Evolutionary conservation across 495 filamentous ascomycete genomes (phyloP), one percentile per base, ranked within the genome.

Genomic region (Penicillium roqueforti): DNA sequence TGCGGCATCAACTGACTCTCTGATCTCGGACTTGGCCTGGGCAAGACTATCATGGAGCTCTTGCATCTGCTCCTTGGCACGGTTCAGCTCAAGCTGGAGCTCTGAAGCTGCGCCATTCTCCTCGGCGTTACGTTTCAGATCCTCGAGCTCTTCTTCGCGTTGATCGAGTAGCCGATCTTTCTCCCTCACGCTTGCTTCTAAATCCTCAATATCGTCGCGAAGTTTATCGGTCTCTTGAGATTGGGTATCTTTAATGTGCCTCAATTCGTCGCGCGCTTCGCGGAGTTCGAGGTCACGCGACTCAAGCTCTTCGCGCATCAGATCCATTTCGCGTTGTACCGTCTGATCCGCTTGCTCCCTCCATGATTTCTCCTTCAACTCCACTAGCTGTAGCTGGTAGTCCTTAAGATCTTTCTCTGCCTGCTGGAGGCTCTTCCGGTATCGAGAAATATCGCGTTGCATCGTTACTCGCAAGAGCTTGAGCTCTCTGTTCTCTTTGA

Each of bases 401-500:
- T 78, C 73, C 66, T 95, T 90, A 4, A 95, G 70, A 23, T 87
- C 89, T 49, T 86, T 87, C 73, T 97, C 90, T 25, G 90, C 90
- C 36, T 80, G 75, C 31, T 77, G 78, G 13, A 98, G 75, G 7
- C 80, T 83, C 67, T 96, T 96, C 62, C 85, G 85, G 70, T 91
- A 93, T 47, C 83, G 82, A 45, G 85, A 81, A 11, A 98, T 80
- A 56, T 98, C 93, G 44, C 83, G 81, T 62, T 92, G 84, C 80
- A 97, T 86, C 1, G 88, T 92, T 48, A 92, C 78, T 65, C 87
- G 86, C 65, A 92, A 83, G 47, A 96, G 88, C 71, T 97, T 97
- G 37, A 98, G 83, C 55, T 96, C 92, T 16, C 92, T 92, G 60
- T 97, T 97, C 72, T 98, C 93, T 64, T 87, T 87, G 11, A 98